Percentiles rank a stretch among this genome's conserved stretches.
phyloP scores from a whole-genome alignment of 495 filamentous ascomycete species.

The Delitschia confertaspora region DNA sequence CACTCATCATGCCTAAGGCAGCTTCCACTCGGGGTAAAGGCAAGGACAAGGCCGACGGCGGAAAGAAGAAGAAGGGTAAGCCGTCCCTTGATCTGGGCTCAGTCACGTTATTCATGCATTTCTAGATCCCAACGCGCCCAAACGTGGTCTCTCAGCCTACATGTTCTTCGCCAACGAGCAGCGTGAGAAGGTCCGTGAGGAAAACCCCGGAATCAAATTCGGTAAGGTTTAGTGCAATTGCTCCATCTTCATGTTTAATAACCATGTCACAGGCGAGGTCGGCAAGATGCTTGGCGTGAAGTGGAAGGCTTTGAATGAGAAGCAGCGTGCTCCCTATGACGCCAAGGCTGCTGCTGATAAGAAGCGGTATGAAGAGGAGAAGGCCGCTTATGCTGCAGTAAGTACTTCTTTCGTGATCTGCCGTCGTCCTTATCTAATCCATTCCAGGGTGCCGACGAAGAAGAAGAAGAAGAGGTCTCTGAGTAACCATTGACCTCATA shows the following conservation, averaged over 20 bases:
- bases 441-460: conserved; percentile 15
- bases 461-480: conserved; percentile 27
- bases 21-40: conserved; percentile 51
- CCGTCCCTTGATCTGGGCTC: conserved; percentile 23
- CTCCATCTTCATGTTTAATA: neutral
- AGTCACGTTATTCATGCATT: conserved; percentile 20
- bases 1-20: conserved; percentile 65
- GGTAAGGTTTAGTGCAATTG: conserved; percentile 51
- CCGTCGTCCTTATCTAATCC: neutral
- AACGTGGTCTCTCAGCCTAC: conserved; percentile 98
- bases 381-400: conserved; percentile 64
- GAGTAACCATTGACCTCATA: conserved; percentile 14
- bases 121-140: conserved; percentile 93
- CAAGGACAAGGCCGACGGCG: conserved; percentile 42
- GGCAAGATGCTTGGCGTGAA: conserved; percentile 94
- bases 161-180: conserved; percentile 99
- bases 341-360: conserved; percentile 92
- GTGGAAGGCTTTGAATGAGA: conserved; percentile 91
- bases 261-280: conserved; percentile 64
- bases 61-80: conserved; percentile 81
- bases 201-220: conserved; percentile 97
- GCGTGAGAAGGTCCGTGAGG: conserved; percentile 93
- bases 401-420: conserved; percentile 3
- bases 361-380: conserved; percentile 98
- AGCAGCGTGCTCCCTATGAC: conserved; percentile 87